Percentiles rank a stretch among this genome's conserved stretches.
Evolutionary conservation across 768 basidiomycete genomes (phyloP).

Genomic region (Suillus cothurnatus): DNA sequence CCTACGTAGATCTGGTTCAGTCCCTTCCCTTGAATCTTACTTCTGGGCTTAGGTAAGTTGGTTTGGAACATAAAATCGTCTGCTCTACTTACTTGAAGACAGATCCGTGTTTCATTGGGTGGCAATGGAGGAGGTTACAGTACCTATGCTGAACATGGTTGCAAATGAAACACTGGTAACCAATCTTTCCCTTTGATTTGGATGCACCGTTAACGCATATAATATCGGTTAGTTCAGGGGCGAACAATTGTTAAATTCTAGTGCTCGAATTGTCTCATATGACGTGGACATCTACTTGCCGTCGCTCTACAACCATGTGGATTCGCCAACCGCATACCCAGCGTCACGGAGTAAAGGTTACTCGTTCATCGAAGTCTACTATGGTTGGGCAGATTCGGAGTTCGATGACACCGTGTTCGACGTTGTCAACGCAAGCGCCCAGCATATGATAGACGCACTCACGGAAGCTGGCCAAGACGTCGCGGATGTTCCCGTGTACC

Average conservation of each 20-base stretch:
- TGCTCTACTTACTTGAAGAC: not conserved
- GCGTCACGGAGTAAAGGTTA: conserved; percentile 30
- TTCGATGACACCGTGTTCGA: not conserved
- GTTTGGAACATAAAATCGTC: not conserved
- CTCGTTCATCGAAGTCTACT: not conserved
- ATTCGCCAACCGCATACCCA: conserved; percentile 45
- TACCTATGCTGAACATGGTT: not conserved
- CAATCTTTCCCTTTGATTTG: not conserved
- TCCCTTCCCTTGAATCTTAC: conserved; percentile 6
- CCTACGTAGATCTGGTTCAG: not conserved
- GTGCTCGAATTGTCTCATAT: conserved; percentile 15
- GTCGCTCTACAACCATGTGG: conserved; percentile 37
- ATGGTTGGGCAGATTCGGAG: not conserved
- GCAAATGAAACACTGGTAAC: not conserved
- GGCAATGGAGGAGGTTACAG: not conserved
- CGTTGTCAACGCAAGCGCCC: not conserved
- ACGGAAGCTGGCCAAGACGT: not conserved
- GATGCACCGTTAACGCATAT: not conserved
- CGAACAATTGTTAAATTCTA: not conserved
- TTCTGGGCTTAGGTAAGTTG: not conserved
- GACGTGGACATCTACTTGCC: conserved; percentile 52
- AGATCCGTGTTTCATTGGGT: conserved; percentile 1
- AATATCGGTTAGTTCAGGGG: not conserved
- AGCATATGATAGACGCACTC: not conserved
- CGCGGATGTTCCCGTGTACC: not conserved